These are phyloP conservation scores for Fusarium begoniae DNA, from an alignment of 2,329 filamentous ascomycete genomes.

Conservation along the genomic window DNA sequence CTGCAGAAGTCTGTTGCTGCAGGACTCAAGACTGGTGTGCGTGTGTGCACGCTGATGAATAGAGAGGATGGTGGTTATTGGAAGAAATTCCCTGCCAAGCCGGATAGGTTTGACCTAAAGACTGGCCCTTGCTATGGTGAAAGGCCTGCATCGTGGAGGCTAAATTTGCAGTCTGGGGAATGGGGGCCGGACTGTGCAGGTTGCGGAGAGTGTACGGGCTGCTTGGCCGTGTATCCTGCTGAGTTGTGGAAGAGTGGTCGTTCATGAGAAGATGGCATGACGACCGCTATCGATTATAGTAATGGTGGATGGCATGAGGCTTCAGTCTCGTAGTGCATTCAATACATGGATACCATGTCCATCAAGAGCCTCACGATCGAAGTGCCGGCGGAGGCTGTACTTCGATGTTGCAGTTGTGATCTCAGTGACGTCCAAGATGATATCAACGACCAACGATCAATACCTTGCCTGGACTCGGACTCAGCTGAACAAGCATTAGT, in stretches of 20 bases:
- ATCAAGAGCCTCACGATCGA: neutral
- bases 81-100: conserved; percentile 22
- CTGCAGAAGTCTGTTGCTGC: conserved; percentile 11
- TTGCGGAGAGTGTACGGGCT: conserved; percentile 22
- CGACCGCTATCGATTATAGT: too few species aligned
- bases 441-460: neutral
- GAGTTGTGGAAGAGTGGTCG: conserved; percentile 12
- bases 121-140: conserved; percentile 3
- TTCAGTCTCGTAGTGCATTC: neutral
- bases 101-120: conserved; percentile 26
- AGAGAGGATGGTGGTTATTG: conserved; percentile 13
- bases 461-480: too few species aligned
- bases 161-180: conserved; percentile 4
- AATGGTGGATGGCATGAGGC: neutral
- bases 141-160: conserved; percentile 18
- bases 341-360: neutral
- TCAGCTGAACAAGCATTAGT: neutral
- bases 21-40: conserved; percentile 6
- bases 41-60: conserved; percentile 22
- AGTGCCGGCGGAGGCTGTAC: neutral
- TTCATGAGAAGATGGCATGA: neutral
- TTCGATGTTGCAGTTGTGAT: neutral
- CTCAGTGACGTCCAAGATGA: neutral
- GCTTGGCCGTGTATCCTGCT: conserved; percentile 24
- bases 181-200: conserved; percentile 23